Evolutionary conservation across 2,329 filamentous ascomycete genomes (phyloP).

Genomic region (Aureobasidium sp.): DNA sequence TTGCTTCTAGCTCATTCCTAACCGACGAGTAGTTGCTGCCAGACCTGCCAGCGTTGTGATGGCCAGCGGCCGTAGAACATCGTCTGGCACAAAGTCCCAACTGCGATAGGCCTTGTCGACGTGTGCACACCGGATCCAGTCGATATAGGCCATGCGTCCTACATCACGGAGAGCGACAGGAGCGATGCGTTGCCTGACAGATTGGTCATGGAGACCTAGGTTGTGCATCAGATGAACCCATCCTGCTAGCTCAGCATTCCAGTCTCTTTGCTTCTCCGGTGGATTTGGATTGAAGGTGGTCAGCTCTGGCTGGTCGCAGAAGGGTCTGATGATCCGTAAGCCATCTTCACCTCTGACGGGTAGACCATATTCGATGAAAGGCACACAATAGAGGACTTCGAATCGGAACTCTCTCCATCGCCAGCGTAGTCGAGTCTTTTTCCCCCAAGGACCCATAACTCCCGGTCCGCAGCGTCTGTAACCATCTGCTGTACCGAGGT

Average conservation of each 20-base stretch:
- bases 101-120: not conserved
- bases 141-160: not conserved
- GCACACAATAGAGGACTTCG: conserved; percentile 10
- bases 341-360: not conserved
- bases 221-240: conserved; percentile 13
- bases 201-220: conserved; percentile 10
- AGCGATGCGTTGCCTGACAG: not conserved
- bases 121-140: conserved; percentile 1
- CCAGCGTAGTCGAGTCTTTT: not conserved
- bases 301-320: conserved; percentile 7
- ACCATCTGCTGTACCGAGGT: conserved; percentile 9
- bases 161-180: not conserved
- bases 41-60: conserved; percentile 6
- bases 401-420: conserved; percentile 13
- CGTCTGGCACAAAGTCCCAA: conserved; percentile 13
- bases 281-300: conserved; percentile 12
- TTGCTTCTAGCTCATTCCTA: conserved; percentile 12
- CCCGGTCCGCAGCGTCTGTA: not conserved
- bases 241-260: conserved; percentile 8
- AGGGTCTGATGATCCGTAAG: not conserved
- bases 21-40: not conserved
- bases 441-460: conserved; percentile 13
- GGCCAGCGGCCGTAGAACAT: conserved; percentile 7
- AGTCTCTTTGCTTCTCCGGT: conserved; percentile 5
- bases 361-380: not conserved